Conservation (phyloP, 495 filamentous ascomycete genomes). For the Monascus purpureus region DNA sequence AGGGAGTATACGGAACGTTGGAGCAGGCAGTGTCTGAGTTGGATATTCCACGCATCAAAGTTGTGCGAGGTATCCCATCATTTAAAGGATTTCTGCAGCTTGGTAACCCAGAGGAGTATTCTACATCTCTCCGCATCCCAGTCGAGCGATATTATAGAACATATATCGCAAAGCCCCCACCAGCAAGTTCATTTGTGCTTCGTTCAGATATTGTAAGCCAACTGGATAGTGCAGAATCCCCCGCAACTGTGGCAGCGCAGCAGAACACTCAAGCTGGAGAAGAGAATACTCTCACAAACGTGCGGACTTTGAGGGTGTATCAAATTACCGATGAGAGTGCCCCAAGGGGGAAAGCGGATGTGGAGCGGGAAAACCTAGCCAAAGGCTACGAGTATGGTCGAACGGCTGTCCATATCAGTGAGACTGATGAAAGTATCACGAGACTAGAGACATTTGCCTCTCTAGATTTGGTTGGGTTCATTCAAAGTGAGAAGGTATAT, state of each 20-base stretch:
- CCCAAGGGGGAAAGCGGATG: slow-evolving; percentile 70
- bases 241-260: slow-evolving; percentile 31
- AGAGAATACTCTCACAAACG: slow-evolving; percentile 38
- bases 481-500: slow-evolving; percentile 55
- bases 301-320: slow-evolving; percentile 64
- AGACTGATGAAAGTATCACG: slow-evolving; percentile 69
- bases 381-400: slow-evolving; percentile 92
- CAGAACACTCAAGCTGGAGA: slow-evolving; percentile 16
- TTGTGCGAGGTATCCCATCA: slow-evolving; percentile 50
- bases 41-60: slow-evolving; percentile 64
- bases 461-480: slow-evolving; percentile 76
- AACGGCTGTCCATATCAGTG: slow-evolving; percentile 77
- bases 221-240: slow-evolving; percentile 32
- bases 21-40: slow-evolving; percentile 68
- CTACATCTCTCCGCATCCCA: slow-evolving; percentile 67
- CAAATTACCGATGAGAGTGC: slow-evolving; percentile 59
- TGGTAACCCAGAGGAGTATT: slow-evolving; percentile 59
- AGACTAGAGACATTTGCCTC: slow-evolving; percentile 60
- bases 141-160: slow-evolving; percentile 85
- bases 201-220: slow-evolving; percentile 28
- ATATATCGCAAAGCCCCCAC: slow-evolving; percentile 53
- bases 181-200: slow-evolving; percentile 61
- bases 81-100: slow-evolving; percentile 74
- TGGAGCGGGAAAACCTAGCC: slow-evolving; percentile 70
- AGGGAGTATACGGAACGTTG: slow-evolving; percentile 66